Conservation (phyloP, 805 yeast species). For the Maudiozyma pseudohumilis region DNA sequence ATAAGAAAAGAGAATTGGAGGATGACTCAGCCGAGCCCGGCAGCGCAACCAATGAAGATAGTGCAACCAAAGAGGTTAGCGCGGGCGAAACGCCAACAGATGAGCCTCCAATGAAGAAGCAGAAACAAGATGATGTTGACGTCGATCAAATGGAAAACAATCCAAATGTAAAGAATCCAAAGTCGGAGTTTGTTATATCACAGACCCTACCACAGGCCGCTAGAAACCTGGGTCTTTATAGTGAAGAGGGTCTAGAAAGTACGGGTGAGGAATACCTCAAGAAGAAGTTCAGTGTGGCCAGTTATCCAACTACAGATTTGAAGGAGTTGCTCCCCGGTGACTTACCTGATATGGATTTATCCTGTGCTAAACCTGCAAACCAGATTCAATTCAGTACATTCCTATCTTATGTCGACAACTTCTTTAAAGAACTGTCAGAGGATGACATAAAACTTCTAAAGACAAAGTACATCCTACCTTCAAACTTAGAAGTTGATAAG, state of each 20-base stretch:
- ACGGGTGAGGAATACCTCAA: conserved; percentile 69
- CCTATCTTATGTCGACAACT: conserved; percentile 76
- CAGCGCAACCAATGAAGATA: conserved; percentile 2
- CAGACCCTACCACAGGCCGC: conserved; percentile 63
- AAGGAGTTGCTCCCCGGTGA: conserved; percentile 73
- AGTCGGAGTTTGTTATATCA: conserved; percentile 61
- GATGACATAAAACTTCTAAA: conserved; percentile 73
- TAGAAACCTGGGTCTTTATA: conserved; percentile 52
- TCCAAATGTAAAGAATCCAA: conserved; percentile 57
- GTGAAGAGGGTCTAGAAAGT: conserved; percentile 52
- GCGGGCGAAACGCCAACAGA: too few relatives aligned
- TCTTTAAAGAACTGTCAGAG: conserved; percentile 62
- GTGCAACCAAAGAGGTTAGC: background rate
- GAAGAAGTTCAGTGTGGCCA: conserved; percentile 74
- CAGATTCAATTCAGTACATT: conserved; percentile 90
- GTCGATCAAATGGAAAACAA: conserved; percentile 37
- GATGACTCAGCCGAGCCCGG: conserved; percentile 10
- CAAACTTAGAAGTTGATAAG: conserved; percentile 28
- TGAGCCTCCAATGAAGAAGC: conserved; percentile 13
- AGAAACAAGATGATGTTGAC: conserved; percentile 9
- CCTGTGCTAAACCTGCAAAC: conserved; percentile 72
- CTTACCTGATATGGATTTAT: conserved; percentile 78
- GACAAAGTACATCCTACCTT: conserved; percentile 50
- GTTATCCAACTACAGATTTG: conserved; percentile 76
- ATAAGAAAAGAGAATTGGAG: background rate